These are phyloP conservation scores for Thozetella sp. DNA, from an alignment of 495 filamentous ascomycete genomes.

Conservation along the genomic window DNA sequence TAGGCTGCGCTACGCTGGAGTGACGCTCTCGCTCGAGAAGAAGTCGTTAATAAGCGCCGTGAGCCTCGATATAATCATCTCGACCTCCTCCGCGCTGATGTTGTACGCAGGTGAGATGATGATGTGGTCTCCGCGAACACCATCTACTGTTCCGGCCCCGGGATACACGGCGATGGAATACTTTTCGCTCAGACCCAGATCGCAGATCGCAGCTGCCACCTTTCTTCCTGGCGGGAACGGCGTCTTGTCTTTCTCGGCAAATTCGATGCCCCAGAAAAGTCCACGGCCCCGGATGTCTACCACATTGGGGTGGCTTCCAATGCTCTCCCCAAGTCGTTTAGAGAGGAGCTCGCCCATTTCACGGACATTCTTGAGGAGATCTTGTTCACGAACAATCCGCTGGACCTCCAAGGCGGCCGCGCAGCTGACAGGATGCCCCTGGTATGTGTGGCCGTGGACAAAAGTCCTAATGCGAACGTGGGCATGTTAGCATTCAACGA, in stretches of 20 bases:
- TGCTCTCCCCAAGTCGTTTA: slow-evolving; percentile 35
- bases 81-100: slow-evolving; percentile 61
- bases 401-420: slow-evolving; percentile 64
- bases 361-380: slow-evolving; percentile 54
- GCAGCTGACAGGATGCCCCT: slow-evolving; percentile 61
- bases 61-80: slow-evolving; percentile 49
- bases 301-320: slow-evolving; percentile 52
- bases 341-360: slow-evolving; percentile 53
- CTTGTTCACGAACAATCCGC: slow-evolving; percentile 54
- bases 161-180: slow-evolving; percentile 72
- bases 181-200: slow-evolving; percentile 47
- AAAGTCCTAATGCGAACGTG: slow-evolving; percentile 32
- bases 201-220: slow-evolving; percentile 51
- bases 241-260: slow-evolving; percentile 45
- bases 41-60: slow-evolving; percentile 36
- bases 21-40: slow-evolving; percentile 16
- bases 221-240: slow-evolving; percentile 43
- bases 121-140: slow-evolving; percentile 71
- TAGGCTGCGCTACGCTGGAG: slow-evolving; percentile 2
- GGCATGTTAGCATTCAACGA: slow-evolving; percentile 12
- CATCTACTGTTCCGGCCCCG: slow-evolving; percentile 68
- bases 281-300: slow-evolving; percentile 63
- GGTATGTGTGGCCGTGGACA: slow-evolving; percentile 64
- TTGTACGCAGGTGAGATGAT: slow-evolving; percentile 78
- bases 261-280: slow-evolving; percentile 59